These are phyloP conservation scores for Acorus gramineus DNA, from an alignment of 106 monocot genomes.

Conservation along the genomic window DNA sequence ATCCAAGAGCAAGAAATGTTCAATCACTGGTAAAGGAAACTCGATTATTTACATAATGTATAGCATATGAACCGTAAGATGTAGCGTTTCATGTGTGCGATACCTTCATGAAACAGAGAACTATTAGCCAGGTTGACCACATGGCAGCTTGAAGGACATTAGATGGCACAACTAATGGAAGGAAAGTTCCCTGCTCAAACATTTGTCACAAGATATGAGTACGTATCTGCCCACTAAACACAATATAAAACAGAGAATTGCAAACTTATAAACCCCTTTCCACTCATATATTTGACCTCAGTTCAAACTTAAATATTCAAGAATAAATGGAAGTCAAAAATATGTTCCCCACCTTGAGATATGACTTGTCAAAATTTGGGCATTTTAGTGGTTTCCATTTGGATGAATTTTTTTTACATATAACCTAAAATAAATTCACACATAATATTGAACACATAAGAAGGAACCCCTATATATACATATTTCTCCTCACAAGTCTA, in stretches of 20 bases:
- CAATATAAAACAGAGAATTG: no score
- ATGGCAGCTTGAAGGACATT: constrained; percentile 51
- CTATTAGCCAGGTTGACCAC: constrained; percentile 77
- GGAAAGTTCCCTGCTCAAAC: constrained; percentile 59
- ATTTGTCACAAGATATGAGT: no score
- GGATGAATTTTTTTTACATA: neutral
- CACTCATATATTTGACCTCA: no score
- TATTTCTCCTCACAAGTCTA: no score
- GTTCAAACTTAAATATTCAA: neutral
- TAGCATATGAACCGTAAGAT: neutral
- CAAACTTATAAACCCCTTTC: no score
- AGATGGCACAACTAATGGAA: constrained; percentile 82
- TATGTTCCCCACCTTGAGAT: no score
- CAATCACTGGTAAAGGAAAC: no score
- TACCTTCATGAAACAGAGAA: constrained; percentile 88
- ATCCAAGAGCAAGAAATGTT: constrained; percentile 5
- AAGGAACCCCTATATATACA: neutral
- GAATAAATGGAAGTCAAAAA: neutral
- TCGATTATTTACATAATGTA: neutral
- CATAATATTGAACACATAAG: neutral
- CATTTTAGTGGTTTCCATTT: no score
- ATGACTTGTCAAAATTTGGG: no score
- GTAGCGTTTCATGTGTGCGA: neutral
- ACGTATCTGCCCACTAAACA: no score
- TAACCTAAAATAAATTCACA: neutral